Evolutionary conservation across 2,329 filamentous ascomycete species (phyloP), one percentile per base, ranked within the genome.

Genomic region (Penicillium occitanis): DNA sequence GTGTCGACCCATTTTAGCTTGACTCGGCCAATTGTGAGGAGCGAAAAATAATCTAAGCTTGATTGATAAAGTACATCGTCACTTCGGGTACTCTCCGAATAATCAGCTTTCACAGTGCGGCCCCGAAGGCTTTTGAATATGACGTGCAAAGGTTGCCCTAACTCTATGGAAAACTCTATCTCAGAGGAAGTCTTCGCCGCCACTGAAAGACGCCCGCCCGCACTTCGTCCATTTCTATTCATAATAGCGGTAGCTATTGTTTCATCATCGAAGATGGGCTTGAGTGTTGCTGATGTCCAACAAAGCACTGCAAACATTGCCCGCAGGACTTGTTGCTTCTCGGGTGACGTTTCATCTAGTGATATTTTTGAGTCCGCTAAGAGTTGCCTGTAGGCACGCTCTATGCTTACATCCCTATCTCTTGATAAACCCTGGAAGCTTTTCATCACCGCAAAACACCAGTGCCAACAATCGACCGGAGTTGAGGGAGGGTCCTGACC

Each of bases 1-100:
- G 65, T 66, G 64, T 66, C 61, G 33, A 66, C 65, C 65, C 65
- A 66, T 51, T 42, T 40, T 44, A 66, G 33, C 17, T 30, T 66
- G 44, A 66, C 58, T 8, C 50, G 64, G 8, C 64, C 64, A 66
- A 66, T 61, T 44, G 59, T 61, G 11, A 30, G 42, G 7, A 66
- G 58, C 44, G 64, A 66, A 44, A 50, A 66, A 37, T 61, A 48
- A 37, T 53, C 62, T 19, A 66, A 46, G 42, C 64, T 66, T 62
- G 64, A 58, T 25, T 63, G 30, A 28, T 66, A 66, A 11, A 66
- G 48, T 19, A 40, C 59, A 50, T 66, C 64, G 2, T 19, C 25
- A 13, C 59, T 59, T 17, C 40, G 48, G 35, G 35, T 42, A 42
- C 40, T 42, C 40, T 42, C 40, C 14, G 40, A 42, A 42, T 42